These are phyloP conservation scores for Candida morakotiae DNA, from an alignment of 805 yeast genomes.

Conservation along the genomic window DNA sequence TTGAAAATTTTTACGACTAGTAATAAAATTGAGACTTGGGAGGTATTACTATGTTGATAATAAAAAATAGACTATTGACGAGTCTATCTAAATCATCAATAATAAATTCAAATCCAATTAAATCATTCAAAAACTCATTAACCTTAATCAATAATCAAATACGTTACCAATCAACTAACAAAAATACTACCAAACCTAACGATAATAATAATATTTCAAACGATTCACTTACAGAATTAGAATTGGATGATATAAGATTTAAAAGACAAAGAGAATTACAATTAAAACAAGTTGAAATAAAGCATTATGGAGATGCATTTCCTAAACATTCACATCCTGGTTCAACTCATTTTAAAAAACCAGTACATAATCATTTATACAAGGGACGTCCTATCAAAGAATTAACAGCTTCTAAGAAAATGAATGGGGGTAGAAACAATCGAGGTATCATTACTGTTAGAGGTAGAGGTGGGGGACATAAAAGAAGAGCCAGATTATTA, in stretches of 20 bases:
- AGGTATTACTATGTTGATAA: conserved; percentile 2
- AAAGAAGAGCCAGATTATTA: conserved; percentile 77
- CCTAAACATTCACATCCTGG: conserved; percentile 64
- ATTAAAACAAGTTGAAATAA: conserved; percentile 66
- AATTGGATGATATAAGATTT: conserved; percentile 69
- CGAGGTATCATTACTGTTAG: conserved; percentile 86
- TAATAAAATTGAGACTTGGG: too few species aligned
- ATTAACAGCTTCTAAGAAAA: conserved; percentile 67
- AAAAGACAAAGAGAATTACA: conserved; percentile 70
- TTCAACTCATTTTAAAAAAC: conserved; percentile 81
- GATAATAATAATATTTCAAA: too few species aligned
- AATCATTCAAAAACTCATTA: too few species aligned
- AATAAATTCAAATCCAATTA: too few species aligned
- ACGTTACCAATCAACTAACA: conserved; percentile 2
- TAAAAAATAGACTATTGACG: background rate
- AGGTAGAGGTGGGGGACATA: conserved; percentile 97
- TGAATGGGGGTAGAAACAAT: conserved; percentile 84
- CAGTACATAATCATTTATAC: conserved; percentile 81
- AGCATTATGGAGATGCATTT: conserved; percentile 61
- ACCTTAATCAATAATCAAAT: background rate
- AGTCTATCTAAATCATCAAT: conserved; percentile 2
- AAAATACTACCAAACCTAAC: background rate
- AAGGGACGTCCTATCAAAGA: conserved; percentile 77
- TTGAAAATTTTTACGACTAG: conserved; percentile 3
- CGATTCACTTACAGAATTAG: conserved; percentile 54